phyloP scores from a whole-genome alignment of 2,329 filamentous ascomycete species.

The Talaromyces marneffei region DNA sequence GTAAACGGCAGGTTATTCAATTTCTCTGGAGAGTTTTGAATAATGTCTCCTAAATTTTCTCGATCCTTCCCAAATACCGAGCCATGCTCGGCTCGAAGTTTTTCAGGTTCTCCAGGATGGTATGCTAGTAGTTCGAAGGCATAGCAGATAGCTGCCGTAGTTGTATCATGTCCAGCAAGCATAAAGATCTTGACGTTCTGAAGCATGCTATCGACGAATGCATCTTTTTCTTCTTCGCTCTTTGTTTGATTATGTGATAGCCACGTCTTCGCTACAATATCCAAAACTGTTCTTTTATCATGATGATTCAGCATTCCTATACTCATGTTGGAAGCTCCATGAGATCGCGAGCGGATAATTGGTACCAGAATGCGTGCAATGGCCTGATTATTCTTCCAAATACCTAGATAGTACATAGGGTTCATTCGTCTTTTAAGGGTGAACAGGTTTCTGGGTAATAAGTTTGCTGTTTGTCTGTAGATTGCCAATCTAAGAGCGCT shows the following conservation, averaged over 20 bases:
- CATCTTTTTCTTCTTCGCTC: not conserved
- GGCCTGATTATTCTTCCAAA: not conserved
- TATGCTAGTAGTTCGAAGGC: constrained; percentile 33
- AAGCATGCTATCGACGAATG: not conserved
- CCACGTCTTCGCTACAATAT: not conserved
- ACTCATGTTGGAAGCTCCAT: not conserved
- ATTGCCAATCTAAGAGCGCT: not conserved
- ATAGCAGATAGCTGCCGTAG: constrained; percentile 27
- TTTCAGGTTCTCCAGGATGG: constrained; percentile 28
- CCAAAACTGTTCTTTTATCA: not conserved
- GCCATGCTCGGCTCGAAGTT: constrained; percentile 48
- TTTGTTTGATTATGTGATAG: not conserved
- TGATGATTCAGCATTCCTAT: not conserved
- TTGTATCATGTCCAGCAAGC: constrained; percentile 22
- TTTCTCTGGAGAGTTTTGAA: constrained; percentile 41
- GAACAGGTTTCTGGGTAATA: not conserved
- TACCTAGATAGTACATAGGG: not conserved
- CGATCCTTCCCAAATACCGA: constrained; percentile 44
- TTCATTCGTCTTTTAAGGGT: not conserved
- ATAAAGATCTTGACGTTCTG: not conserved
- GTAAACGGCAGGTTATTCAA: constrained; percentile 51
- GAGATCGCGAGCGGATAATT: not conserved
- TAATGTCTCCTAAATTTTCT: constrained; percentile 29
- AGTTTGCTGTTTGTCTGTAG: constrained; percentile 17
- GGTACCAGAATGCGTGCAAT: not conserved